These are phyloP conservation scores for Annona squamosa DNA, from an alignment of 164 flowering plant species.

Conservation along the genomic window DNA sequence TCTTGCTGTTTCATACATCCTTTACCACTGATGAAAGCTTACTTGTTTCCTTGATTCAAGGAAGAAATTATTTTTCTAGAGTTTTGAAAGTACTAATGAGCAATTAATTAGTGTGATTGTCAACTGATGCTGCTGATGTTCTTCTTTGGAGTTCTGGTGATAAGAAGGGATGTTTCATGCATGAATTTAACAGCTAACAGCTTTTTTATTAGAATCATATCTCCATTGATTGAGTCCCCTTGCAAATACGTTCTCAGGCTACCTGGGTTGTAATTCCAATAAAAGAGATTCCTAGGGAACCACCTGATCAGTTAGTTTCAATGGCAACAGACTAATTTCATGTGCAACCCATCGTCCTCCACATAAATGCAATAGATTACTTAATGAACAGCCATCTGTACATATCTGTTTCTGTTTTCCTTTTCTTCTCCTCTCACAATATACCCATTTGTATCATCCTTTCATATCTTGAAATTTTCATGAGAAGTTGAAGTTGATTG, in stretches of 20 bases:
- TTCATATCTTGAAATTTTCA: neutral
- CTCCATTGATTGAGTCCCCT: neutral
- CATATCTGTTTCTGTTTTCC: neutral
- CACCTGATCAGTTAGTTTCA: neutral
- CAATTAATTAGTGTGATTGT: neutral
- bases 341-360: neutral
- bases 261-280: neutral
- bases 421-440: too few species aligned
- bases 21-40: neutral
- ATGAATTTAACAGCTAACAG: too few species aligned
- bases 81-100: neutral
- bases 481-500: constrained; percentile 9
- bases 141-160: neutral
- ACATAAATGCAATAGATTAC: neutral
- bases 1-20: neutral
- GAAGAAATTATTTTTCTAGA: neutral
- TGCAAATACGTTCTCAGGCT: neutral
- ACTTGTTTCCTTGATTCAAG: neutral
- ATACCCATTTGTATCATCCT: too few species aligned
- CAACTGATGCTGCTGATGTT: neutral
- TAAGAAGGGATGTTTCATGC: neutral
- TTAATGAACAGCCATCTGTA: neutral
- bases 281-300: too few species aligned
- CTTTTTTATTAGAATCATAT: too few species aligned
- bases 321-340: neutral